phyloP scores from a whole-genome alignment of 2,329 filamentous ascomycete genomes.

The Dactylellina drechsleri region DNA sequence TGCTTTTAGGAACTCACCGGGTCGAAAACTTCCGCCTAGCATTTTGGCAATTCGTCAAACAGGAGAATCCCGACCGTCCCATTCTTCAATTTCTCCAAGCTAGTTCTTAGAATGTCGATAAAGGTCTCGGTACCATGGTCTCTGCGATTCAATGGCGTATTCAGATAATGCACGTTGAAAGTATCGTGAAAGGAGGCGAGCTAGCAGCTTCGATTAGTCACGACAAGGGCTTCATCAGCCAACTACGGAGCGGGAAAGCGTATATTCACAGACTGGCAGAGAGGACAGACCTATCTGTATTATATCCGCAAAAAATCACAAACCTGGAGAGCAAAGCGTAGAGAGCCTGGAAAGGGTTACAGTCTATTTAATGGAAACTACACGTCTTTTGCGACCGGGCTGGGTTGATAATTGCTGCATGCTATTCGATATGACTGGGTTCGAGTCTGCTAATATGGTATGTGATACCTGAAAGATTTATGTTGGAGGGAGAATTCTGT shows the following conservation, averaged over 20 bases:
- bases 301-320: constrained; percentile 83
- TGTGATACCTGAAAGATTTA: neutral
- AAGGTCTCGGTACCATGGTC: constrained; percentile 90
- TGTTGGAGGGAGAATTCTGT: neutral
- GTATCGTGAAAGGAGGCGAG: constrained; percentile 83
- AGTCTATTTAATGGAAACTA: constrained; percentile 92
- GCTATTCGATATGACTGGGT: constrained; percentile 94
- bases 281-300: constrained; percentile 85
- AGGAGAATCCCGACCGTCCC: constrained; percentile 91
- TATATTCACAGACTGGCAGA: constrained; percentile 89
- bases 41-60: constrained; percentile 67
- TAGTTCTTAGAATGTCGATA: constrained; percentile 94
- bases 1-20: neutral
- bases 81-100: constrained; percentile 84
- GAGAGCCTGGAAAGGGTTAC: constrained; percentile 86
- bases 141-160: constrained; percentile 88
- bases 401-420: constrained; percentile 92
- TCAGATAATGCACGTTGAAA: constrained; percentile 83
- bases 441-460: constrained; percentile 93
- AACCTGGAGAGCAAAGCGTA: constrained; percentile 81
- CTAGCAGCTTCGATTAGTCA: constrained; percentile 72
- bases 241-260: constrained; percentile 90
- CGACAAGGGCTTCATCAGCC: constrained; percentile 77
- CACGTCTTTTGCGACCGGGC: constrained; percentile 78
- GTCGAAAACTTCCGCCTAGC: neutral